Evolutionary conservation across 2,329 filamentous ascomycete species (phyloP).

Genomic region (Fusarium pseudograminearum): DNA sequence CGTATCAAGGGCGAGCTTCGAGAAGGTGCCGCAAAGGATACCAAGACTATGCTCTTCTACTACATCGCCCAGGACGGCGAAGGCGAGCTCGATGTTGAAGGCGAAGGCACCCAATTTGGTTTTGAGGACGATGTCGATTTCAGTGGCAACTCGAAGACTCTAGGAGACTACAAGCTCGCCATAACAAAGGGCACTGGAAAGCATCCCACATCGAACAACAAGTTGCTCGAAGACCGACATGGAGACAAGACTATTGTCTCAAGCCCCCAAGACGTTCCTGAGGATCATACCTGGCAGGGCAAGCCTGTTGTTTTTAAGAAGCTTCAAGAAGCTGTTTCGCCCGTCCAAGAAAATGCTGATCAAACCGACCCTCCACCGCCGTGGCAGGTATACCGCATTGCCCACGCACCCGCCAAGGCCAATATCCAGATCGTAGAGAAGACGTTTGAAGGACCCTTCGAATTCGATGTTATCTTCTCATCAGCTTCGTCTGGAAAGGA

Average conservation of each 20-base stretch:
- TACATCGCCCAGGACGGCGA: conserved; percentile 86
- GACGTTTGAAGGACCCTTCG: conserved; percentile 88
- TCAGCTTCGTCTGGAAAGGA: conserved; percentile 75
- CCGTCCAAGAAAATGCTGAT: conserved; percentile 62
- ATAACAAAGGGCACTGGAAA: conserved; percentile 77
- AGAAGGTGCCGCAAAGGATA: conserved; percentile 72
- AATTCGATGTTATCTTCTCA: conserved; percentile 92
- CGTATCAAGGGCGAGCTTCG: conserved; percentile 85
- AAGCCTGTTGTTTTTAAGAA: conserved; percentile 73
- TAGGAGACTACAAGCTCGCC: conserved; percentile 84
- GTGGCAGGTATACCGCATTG: conserved; percentile 85
- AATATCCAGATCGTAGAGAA: conserved; percentile 93
- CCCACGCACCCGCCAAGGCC: conserved; percentile 74
- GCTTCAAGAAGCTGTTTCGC: conserved; percentile 63
- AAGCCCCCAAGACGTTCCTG: conserved; percentile 71
- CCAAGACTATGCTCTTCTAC: conserved; percentile 84
- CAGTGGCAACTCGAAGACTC: conserved; percentile 73
- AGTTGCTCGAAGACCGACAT: conserved; percentile 75
- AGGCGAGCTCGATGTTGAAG: conserved; percentile 69
- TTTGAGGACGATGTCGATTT: conserved; percentile 74
- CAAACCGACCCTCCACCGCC: conserved; percentile 81
- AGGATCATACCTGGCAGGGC: conserved; percentile 83
- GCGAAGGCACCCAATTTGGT: conserved; percentile 62
- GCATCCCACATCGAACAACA: conserved; percentile 73
- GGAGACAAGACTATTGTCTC: conserved; percentile 81